These are phyloP conservation scores for Mycena belliarum DNA, from an alignment of 768 basidiomycete species.

Conservation along the genomic window DNA sequence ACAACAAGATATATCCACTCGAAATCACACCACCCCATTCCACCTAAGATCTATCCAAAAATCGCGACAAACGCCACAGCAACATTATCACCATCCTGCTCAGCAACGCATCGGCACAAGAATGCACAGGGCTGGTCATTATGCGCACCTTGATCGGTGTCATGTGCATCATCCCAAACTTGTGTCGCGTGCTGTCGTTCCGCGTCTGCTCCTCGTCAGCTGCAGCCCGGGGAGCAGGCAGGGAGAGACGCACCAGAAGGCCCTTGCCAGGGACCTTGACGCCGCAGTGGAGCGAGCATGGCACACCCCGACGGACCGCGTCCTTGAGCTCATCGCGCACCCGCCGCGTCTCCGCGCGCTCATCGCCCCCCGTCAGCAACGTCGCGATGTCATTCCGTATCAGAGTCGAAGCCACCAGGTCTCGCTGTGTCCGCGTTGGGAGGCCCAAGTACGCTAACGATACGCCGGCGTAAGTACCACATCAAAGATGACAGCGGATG, in stretches of 20 bases:
- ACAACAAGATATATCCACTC: too few relatives aligned
- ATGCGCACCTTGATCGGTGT: slow-evolving; percentile 19
- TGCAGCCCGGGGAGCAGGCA: too few relatives aligned
- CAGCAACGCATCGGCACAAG: neutral
- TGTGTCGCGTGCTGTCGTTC: slow-evolving; percentile 4
- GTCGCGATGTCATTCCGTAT: slow-evolving; percentile 14
- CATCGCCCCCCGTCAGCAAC: slow-evolving; percentile 14
- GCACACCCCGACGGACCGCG: slow-evolving; percentile 3
- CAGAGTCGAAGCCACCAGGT: slow-evolving; percentile 13
- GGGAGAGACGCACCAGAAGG: slow-evolving; percentile 2
- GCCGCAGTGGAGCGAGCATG: slow-evolving; percentile 17
- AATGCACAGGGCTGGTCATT: neutral
- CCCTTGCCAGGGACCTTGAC: slow-evolving; percentile 16
- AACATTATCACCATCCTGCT: slow-evolving; percentile 15
- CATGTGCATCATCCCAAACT: slow-evolving; percentile 22
- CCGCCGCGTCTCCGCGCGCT: slow-evolving; percentile 12
- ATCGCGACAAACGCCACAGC: slow-evolving; percentile 18
- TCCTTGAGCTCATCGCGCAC: slow-evolving; percentile 17
- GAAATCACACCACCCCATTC: neutral
- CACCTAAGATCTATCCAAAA: slow-evolving; percentile 17
- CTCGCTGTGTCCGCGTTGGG: slow-evolving; percentile 16
- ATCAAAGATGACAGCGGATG: neutral
- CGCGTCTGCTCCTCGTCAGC: neutral
- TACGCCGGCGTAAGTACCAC: neutral
- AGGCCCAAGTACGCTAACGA: slow-evolving; percentile 13